Evolutionary conservation across 2,329 filamentous ascomycete species (phyloP).

Genomic region (Sclerotinia nivalis): DNA sequence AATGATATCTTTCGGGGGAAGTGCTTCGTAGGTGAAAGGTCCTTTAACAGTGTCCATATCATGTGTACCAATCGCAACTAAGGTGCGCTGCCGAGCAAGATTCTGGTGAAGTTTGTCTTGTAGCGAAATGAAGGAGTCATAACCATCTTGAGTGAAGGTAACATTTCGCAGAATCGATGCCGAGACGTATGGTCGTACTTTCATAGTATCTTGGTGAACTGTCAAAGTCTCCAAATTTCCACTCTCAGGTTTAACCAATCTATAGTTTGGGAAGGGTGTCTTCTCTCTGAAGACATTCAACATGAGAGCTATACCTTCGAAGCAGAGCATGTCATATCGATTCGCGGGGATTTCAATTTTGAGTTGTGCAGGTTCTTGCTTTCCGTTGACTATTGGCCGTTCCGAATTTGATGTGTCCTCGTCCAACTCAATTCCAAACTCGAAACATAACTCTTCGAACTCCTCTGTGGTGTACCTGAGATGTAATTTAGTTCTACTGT

Average conservation of each 20-base stretch:
- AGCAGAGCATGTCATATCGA: conserved; percentile 92
- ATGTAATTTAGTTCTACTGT: conserved; percentile 31
- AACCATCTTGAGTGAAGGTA: conserved; percentile 86
- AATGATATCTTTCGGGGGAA: conserved; percentile 86
- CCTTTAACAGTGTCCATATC: conserved; percentile 91
- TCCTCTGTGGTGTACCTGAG: conserved; percentile 83
- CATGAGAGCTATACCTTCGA: conserved; percentile 94
- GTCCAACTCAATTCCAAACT: conserved; percentile 94
- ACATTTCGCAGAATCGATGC: conserved; percentile 87
- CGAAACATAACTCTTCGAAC: conserved; percentile 97
- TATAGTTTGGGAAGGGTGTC: conserved; percentile 75
- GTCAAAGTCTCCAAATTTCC: conserved; percentile 79
- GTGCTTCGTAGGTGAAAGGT: conserved; percentile 94
- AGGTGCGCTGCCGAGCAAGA: conserved; percentile 83
- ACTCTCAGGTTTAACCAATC: conserved; percentile 67
- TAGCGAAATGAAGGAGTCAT: conserved; percentile 95
- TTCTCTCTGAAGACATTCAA: conserved; percentile 91
- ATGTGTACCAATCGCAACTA: conserved; percentile 97
- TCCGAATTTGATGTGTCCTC: conserved; percentile 66
- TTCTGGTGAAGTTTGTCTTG: conserved; percentile 99
- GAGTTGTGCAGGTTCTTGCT: conserved; percentile 85
- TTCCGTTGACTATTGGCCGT: conserved; percentile 71
- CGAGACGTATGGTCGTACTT: conserved; percentile 84
- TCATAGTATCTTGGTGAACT: conserved; percentile 71
- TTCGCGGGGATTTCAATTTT: conserved; percentile 99